Conservation (phyloP, 371 early-diverging fungal genomes). For the Umbelopsis sp. region DNA sequence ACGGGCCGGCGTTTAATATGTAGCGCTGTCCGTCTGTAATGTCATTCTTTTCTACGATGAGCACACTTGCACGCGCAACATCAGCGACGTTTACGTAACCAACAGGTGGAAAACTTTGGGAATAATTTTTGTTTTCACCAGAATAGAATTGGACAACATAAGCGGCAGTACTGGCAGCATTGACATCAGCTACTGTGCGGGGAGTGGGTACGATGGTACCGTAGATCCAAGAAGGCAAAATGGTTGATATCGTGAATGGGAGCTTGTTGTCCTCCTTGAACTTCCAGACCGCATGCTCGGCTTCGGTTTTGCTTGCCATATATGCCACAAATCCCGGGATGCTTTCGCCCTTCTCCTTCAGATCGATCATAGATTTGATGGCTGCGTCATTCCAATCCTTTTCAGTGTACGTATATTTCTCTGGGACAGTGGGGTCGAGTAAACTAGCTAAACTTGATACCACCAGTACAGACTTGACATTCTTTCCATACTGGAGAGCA, state of each 20-base stretch:
- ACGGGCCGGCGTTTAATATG: neutral
- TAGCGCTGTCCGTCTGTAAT: conserved; percentile 7
- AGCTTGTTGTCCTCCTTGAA: neutral
- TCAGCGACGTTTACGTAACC: neutral
- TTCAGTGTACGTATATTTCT: neutral
- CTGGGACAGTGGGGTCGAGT: neutral
- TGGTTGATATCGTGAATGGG: neutral
- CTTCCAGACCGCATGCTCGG: conserved; percentile 10
- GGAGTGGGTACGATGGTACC: neutral
- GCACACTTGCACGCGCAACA: neutral
- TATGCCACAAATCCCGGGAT: neutral
- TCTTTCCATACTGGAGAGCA: conserved; percentile 8
- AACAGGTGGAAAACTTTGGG: neutral
- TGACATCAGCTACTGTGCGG: neutral
- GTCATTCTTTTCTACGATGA: neutral
- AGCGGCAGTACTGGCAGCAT: neutral
- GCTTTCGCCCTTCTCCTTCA: neutral
- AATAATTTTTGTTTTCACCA: neutral
- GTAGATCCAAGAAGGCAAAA: neutral
- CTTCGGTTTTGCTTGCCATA: neutral
- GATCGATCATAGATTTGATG: neutral
- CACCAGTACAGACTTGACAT: conserved; percentile 1
- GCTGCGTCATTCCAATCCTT: conserved; percentile 8
- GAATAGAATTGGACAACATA: neutral
- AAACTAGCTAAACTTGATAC: conserved; percentile 1